These are phyloP conservation scores for Candida ficus DNA, from an alignment of 805 yeast species.

Conservation along the genomic window DNA sequence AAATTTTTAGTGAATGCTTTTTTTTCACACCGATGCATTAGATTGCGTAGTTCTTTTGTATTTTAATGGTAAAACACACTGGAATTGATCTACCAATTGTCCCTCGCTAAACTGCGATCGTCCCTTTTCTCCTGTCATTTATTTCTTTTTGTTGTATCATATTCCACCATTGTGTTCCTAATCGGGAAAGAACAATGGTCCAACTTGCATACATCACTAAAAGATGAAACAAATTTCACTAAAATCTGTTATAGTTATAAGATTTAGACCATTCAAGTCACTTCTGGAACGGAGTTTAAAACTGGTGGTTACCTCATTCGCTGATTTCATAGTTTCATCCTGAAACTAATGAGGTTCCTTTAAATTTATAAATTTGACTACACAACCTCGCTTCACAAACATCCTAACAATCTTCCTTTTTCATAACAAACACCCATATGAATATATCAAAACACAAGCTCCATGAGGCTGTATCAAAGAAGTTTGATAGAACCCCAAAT, in stretches of 20 bases:
- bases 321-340: no score
- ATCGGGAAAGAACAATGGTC: conserved; percentile 19
- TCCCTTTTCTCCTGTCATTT: no score
- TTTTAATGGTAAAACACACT: no score
- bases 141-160: conserved; percentile 2
- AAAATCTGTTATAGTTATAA: conserved; percentile 2
- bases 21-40: no score
- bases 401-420: background rate
- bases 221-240: background rate
- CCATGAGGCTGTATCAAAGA: conserved; percentile 39
- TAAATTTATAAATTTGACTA: background rate
- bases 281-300: no score
- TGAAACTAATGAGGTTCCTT: no score
- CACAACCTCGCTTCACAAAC: background rate
- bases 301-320: no score
- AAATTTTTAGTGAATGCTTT: background rate
- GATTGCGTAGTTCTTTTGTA: no score
- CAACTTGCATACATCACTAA: background rate
- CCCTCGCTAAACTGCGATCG: no score
- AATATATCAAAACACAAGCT: conserved; percentile 20
- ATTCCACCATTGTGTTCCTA: conserved; percentile 14
- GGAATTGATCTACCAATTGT: no score
- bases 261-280: background rate
- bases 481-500: conserved; percentile 44
- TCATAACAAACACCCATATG: background rate